Conservation (phyloP, 768 basidiomycete genomes). For the Hericium coralloides region DNA sequence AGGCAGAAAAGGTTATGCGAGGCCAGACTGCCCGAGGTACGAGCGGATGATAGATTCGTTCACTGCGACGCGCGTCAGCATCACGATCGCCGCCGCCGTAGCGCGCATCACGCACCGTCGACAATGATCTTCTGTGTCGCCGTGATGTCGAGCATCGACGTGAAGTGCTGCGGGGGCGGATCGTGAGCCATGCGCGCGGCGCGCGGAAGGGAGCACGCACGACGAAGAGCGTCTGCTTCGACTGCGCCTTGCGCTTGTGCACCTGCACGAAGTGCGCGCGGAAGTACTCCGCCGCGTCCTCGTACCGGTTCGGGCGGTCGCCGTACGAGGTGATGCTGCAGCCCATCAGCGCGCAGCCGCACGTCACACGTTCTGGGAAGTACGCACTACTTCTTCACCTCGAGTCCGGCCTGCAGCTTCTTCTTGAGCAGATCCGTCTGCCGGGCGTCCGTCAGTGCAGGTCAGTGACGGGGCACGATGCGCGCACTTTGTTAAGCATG, state of each 20-base stretch:
- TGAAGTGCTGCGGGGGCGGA: slow-evolving; percentile 44
- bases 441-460: slow-evolving; percentile 29
- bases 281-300: slow-evolving; percentile 70
- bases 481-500: slow-evolving; percentile 61
- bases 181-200: too few species aligned
- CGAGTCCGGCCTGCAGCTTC: slow-evolving; percentile 62
- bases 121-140: slow-evolving; percentile 39
- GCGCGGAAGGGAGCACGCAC: slow-evolving; percentile 32
- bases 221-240: slow-evolving; percentile 51
- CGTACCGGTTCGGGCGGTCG: slow-evolving; percentile 60
- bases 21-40: slow-evolving; percentile 41
- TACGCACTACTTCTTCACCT: slow-evolving; percentile 67
- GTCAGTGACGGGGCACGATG: slow-evolving; percentile 34
- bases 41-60: slow-evolving; percentile 59
- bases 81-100: neutral
- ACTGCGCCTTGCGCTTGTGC: slow-evolving; percentile 54
- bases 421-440: slow-evolving; percentile 71
- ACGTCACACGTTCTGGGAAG: slow-evolving; percentile 15
- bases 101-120: neutral
- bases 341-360: neutral
- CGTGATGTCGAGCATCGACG: slow-evolving; percentile 62
- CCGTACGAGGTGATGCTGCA: slow-evolving; percentile 71
- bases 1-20: neutral
- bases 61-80: slow-evolving; percentile 27
- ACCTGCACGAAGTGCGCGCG: slow-evolving; percentile 77